phyloP scores from a whole-genome alignment of 192 early-diverging fungal species.

The Radiomyces spectabilis region DNA sequence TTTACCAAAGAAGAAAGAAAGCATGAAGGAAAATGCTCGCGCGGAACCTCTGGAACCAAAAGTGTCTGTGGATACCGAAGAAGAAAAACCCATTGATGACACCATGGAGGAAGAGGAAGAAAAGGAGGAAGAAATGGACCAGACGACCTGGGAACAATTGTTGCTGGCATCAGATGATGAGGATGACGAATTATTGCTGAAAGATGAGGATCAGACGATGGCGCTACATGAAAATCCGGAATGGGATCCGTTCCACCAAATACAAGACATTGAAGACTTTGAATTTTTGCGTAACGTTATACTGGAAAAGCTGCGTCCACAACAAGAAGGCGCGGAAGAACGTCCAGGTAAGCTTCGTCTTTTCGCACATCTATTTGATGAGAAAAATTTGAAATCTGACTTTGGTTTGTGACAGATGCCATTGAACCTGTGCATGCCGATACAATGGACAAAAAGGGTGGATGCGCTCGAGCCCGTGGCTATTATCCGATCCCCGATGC shows the following conservation, averaged over 20 bases:
- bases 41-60: background rate
- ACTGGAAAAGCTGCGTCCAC: constrained; percentile 5
- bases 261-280: constrained; percentile 36
- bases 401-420: constrained; percentile 33
- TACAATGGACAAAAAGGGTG: constrained; percentile 31
- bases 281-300: constrained; percentile 36
- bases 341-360: too few species aligned
- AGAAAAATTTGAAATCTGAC: constrained; percentile 8
- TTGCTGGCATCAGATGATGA: constrained; percentile 2
- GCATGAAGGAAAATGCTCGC: too few species aligned
- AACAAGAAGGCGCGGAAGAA: background rate
- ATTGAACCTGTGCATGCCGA: background rate
- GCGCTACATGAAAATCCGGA: background rate
- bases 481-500: constrained; percentile 61
- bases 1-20: background rate
- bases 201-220: background rate
- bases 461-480: constrained; percentile 79
- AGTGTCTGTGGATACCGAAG: background rate
- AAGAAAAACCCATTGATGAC: background rate
- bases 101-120: background rate
- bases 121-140: background rate
- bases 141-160: background rate
- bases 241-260: constrained; percentile 23
- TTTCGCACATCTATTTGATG: background rate
- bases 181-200: constrained; percentile 1